Evolutionary conservation across 2,329 filamentous ascomycete genomes (phyloP), one percentile per base, ranked within the genome.

Genomic region (Aspergillus sp.): DNA sequence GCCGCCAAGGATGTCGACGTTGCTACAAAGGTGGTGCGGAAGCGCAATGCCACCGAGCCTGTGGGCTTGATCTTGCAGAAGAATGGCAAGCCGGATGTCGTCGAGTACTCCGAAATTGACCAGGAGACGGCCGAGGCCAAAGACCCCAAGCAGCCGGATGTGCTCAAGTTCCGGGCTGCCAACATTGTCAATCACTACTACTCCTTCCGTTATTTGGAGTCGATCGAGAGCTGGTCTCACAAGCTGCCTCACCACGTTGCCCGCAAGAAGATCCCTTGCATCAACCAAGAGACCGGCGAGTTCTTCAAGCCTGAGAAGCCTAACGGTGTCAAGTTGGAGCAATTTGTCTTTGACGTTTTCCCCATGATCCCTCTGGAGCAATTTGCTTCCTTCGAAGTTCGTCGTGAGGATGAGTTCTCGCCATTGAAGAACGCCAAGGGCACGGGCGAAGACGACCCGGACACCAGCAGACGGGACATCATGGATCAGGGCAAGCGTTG

Each of bases 121-220:
- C 72, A 80, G 55, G 84, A 81, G 52, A 93, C 88, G n/a, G 86
- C 91, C 48, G 88, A 94, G 71, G 91, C 90, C 55, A 81, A 84
- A 64, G 93, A 98, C 64, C 71, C 84, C 46, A 86, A 86, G 69
- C 83, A 95, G 61, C 75, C 81, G 3, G 83, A 81, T 48, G 76
- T 96, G 45, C 83, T 98, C 65, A 94, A 91, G 72, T 97, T 95
- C 82, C 86, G 93, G 52, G 91, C 93, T 48, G 93, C 91, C 63
- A 98, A 98, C 76, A 98, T 98, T 59, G 93, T 98, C 73, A 98
- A 98, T 78, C 93, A 98, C 78, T 98, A 97, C 80, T 98, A 98
- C 76, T 94, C 88, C 41, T 91, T 90, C 76, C 74, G 79, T 57
- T 97, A 96, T 79, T 79, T 98, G 42, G 86, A 95, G 68, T 85